Evolutionary conservation across 805 yeast genomes (phyloP).

Genomic region (Scheffersomyces lignosus): DNA sequence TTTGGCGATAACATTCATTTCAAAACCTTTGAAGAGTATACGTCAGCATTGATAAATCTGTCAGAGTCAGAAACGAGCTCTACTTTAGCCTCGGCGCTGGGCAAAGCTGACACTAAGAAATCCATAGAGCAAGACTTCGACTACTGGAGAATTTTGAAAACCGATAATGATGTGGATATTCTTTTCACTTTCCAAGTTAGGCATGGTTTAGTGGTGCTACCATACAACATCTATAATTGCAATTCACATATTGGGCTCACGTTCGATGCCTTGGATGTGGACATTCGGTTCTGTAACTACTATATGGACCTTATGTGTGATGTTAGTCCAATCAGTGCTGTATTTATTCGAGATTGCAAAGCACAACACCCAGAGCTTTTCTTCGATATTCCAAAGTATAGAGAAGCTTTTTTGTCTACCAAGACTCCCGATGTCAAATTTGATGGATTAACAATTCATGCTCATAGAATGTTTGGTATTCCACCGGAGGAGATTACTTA

Average conservation of each 20-base stretch:
- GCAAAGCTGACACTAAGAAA: background rate
- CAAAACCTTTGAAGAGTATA: conserved; percentile 82
- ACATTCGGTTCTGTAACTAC: conserved; percentile 83
- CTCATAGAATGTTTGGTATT: conserved; percentile 90
- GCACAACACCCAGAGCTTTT: conserved; percentile 15
- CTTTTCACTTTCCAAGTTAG: conserved; percentile 68
- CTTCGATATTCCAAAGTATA: conserved; percentile 25
- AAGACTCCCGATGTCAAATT: conserved; percentile 42
- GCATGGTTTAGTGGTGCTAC: conserved; percentile 71
- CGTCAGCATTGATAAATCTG: conserved; percentile 20
- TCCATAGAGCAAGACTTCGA: conserved; percentile 17
- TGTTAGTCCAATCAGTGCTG: conserved; percentile 54
- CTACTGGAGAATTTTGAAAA: conserved; percentile 43
- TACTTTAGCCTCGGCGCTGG: background rate
- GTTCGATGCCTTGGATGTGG: conserved; percentile 69
- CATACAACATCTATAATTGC: conserved; percentile 68
- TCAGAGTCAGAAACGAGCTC: conserved; percentile 2
- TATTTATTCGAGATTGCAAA: conserved; percentile 26
- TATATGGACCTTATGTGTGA: conserved; percentile 91
- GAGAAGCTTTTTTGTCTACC: conserved; percentile 22
- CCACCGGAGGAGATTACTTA: conserved; percentile 90
- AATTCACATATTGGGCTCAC: conserved; percentile 59
- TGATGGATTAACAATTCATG: conserved; percentile 67
- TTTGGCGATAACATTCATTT: conserved; percentile 86
- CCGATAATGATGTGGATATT: conserved; percentile 76